phyloP scores from a whole-genome alignment of 352 stramenopile genomes.

The Globisporangium yorkense region DNA sequence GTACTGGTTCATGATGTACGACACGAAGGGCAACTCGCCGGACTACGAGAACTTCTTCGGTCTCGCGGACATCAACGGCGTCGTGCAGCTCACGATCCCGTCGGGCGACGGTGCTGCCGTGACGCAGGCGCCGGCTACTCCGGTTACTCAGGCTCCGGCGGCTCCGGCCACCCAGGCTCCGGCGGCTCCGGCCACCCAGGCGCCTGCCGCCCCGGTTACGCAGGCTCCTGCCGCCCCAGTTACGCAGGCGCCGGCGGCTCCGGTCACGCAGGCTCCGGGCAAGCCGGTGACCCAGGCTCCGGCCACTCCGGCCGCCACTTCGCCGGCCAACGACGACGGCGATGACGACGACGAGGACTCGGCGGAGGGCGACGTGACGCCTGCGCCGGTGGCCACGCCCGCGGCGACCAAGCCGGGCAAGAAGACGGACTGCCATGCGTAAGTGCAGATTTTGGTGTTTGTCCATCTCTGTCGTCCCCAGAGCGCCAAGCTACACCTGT shows the following conservation, averaged over 20 bases:
- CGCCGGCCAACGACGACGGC: neutral
- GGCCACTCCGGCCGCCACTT: neutral
- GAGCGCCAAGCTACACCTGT: neutral
- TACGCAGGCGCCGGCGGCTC: neutral
- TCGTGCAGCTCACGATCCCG: conserved; percentile 23
- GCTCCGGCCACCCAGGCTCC: neutral
- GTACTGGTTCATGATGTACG: conserved; percentile 47
- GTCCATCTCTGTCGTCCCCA: conserved; percentile 1
- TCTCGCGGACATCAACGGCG: conserved; percentile 20
- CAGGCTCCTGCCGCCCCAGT: neutral
- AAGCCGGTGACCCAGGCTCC: neutral
- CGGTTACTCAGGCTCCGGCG: neutral
- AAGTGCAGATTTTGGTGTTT: conserved; percentile 6
- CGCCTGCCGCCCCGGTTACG: neutral
- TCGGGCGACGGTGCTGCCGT: conserved; percentile 7
- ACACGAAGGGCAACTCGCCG: conserved; percentile 21
- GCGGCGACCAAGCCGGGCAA: neutral
- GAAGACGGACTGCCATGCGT: conserved; percentile 7
- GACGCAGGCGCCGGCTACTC: conserved; percentile 1
- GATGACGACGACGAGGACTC: neutral
- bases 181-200: neutral
- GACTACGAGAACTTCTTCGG: conserved; percentile 44
- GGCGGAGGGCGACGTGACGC: neutral
- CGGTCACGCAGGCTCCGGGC: neutral
- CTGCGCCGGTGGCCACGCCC: neutral